These are phyloP conservation scores for Aspergillus udagawae DNA, from an alignment of 2,329 filamentous ascomycete genomes.

Conservation along the genomic window DNA sequence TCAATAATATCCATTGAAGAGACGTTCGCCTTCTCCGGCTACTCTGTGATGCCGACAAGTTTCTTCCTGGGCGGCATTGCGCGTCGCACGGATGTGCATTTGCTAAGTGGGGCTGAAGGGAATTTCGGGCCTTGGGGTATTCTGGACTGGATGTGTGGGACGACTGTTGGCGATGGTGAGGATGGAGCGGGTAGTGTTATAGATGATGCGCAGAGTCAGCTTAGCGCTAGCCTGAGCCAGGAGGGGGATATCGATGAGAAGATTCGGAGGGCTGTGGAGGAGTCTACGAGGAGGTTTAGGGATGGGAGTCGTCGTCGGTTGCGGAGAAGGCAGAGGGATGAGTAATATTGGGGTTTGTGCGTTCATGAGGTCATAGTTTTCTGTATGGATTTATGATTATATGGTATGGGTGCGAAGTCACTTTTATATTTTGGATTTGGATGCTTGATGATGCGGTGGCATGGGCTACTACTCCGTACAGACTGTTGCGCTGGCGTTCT, in stretches of 20 bases:
- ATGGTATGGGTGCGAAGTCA: not conserved
- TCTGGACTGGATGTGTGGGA: constrained; percentile 43
- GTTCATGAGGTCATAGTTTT: not conserved
- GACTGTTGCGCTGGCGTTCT: not conserved
- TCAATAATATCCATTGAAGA: constrained; percentile 56
- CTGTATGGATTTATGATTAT: not conserved
- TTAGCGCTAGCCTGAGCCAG: constrained; percentile 13
- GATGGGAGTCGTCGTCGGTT: constrained; percentile 14
- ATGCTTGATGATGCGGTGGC: not conserved
- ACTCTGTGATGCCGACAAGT: constrained; percentile 54
- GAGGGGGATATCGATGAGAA: constrained; percentile 31
- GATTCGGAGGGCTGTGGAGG: constrained; percentile 28
- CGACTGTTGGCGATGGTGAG: constrained; percentile 41
- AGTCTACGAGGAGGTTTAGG: constrained; percentile 26
- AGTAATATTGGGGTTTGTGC: not conserved
- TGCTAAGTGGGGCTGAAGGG: constrained; percentile 44
- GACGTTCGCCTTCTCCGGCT: constrained; percentile 58
- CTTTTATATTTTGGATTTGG: not conserved
- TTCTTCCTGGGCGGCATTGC: constrained; percentile 58
- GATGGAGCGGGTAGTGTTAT: constrained; percentile 37
- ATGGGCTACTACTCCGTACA: not conserved
- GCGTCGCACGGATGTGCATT: constrained; percentile 53
- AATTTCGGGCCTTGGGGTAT: constrained; percentile 47
- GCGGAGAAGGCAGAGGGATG: constrained; percentile 9
- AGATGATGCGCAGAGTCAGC: constrained; percentile 33